A percentile compares a stretch with the other conserved stretches of the same genome.
Conservation (phyloP, 345 rosid genomes). For the Dipteronia sinensis region DNA sequence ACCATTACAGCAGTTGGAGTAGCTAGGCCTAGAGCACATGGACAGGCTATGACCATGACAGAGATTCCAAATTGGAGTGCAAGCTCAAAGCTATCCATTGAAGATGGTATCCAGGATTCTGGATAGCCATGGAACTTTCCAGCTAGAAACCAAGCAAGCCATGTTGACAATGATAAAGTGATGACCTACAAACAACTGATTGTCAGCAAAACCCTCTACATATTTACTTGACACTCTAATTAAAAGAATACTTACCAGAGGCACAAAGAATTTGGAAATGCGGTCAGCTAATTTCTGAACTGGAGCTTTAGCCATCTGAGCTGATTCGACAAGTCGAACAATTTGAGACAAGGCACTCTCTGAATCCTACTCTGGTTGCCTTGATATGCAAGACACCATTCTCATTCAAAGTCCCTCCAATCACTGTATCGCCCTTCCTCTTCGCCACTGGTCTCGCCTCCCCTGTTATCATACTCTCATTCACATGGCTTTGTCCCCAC, state of each 20-base stretch:
- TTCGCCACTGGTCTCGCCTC: slow-evolving; percentile 75
- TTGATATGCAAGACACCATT: slow-evolving; percentile 79
- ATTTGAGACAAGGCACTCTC: slow-evolving; percentile 94
- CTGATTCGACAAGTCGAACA: slow-evolving; percentile 91
- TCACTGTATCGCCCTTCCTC: slow-evolving; percentile 77
- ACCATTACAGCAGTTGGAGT: slow-evolving; percentile 99
- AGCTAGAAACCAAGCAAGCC: slow-evolving; percentile 90
- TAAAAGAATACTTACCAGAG: slow-evolving; percentile 50
- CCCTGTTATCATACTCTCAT: slow-evolving; percentile 84
- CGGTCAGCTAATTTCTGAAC: slow-evolving; percentile 95
- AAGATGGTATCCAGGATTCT: slow-evolving; percentile 84
- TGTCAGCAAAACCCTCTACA: background rate
- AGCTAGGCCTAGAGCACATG: slow-evolving; percentile 96
- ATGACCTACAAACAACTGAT: slow-evolving; percentile 58
- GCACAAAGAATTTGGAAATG: slow-evolving; percentile 84
- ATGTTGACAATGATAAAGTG: slow-evolving; percentile 72
- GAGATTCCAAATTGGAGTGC: slow-evolving; percentile 98
- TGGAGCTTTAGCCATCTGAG: slow-evolving; percentile 97
- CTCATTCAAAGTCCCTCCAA: slow-evolving; percentile 91
- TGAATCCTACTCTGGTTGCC: slow-evolving; percentile 88
- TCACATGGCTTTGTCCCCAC: slow-evolving; percentile 76
- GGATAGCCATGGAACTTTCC: slow-evolving; percentile 86
- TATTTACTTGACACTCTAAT: background rate
- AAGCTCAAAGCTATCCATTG: slow-evolving; percentile 93
- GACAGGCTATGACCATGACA: slow-evolving; percentile 98